These are phyloP conservation scores for Cutaneotrichosporon curvatum DNA, from an alignment of 1,284 basidiomycete species.

Conservation along the genomic window DNA sequence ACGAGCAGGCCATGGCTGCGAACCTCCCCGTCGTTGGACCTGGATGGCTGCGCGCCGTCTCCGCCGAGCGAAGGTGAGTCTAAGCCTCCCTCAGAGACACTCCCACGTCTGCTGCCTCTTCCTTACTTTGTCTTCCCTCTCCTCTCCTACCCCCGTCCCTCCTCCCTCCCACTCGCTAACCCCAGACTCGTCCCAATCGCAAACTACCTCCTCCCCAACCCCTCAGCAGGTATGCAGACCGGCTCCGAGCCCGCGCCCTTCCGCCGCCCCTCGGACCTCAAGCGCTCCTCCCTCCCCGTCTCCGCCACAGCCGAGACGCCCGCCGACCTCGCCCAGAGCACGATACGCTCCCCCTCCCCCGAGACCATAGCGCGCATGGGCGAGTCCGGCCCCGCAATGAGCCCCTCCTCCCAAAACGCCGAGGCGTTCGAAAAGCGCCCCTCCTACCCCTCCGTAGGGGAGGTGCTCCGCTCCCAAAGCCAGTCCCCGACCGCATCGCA, in stretches of 20 bases:
- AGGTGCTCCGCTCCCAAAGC: background rate
- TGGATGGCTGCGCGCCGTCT: conserved; percentile 80
- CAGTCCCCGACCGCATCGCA: background rate
- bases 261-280: conserved; percentile 30
- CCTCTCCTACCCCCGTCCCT: no score
- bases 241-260: conserved; percentile 52
- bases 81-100: no score
- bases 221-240: conserved; percentile 49
- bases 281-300: conserved; percentile 29
- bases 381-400: conserved; percentile 26
- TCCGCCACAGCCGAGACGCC: conserved; percentile 8
- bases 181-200: conserved; percentile 77
- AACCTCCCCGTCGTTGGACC: conserved; percentile 87
- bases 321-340: conserved; percentile 20
- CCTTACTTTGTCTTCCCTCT: no score
- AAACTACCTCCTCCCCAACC: conserved; percentile 66
- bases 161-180: conserved; percentile 1
- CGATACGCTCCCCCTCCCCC: conserved; percentile 37
- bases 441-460: background rate
- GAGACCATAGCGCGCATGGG: conserved; percentile 46
- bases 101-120: no score
- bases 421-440: conserved; percentile 9
- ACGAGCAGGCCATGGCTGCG: conserved; percentile 79
- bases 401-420: conserved; percentile 8
- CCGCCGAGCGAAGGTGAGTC: conserved; percentile 67